Base-by-base conservation (phyloP, 2,329 filamentous ascomycete species). In the Xylariaceae sp. region DNA sequence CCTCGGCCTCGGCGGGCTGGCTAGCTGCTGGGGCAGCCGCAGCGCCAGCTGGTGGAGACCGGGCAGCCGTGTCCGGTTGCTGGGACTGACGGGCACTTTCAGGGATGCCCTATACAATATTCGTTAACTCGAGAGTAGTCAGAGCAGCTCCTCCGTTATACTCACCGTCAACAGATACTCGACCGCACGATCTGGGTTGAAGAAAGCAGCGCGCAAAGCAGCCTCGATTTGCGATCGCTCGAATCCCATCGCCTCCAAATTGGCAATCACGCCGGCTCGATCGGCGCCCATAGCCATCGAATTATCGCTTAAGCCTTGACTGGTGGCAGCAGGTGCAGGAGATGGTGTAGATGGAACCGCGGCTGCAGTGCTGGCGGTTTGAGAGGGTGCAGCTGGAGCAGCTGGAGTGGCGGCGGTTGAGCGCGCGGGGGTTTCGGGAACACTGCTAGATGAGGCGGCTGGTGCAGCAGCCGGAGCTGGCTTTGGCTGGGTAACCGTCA, bases 211-310 rank as follows among this genome's bases (percentile, higher is more conserved):
- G 70, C 93, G 90, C 89, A 99, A 95, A 49, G 95, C 95, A 46
- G 89, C 86, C 67, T 97, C 92, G 65, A 97, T 96, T 71, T 96
- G 89, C 50, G 86, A 80, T 70, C 93, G 85, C 69, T 90, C 86
- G 66, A 99, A 99, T 7, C 95, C 95, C 95, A 99, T 99, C 64
- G 89, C 89, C 77, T 96, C 93, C 92, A 99, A 96, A 72, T 93
- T 91, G 47, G 89, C 83, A 69, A 98, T 89, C 40, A 91, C 92
- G 65, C 88, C 86, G 61, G 90, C 85, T 65, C 92, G 87, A 74
- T 93, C 89, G 59, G 88, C 81, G 50, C 95, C 95, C 78, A 96
- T 88, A 19, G 92, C 87, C 71, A 98, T 83, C n/a, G 90, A 87
- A 26, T 89, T 93, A 20, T 92, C 88, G 70, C 87, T 86, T 70